Evolutionary conservation across 495 filamentous ascomycete genomes (phyloP), one percentile per base, ranked within the genome.

Genomic region (Penicillium malachiteum): DNA sequence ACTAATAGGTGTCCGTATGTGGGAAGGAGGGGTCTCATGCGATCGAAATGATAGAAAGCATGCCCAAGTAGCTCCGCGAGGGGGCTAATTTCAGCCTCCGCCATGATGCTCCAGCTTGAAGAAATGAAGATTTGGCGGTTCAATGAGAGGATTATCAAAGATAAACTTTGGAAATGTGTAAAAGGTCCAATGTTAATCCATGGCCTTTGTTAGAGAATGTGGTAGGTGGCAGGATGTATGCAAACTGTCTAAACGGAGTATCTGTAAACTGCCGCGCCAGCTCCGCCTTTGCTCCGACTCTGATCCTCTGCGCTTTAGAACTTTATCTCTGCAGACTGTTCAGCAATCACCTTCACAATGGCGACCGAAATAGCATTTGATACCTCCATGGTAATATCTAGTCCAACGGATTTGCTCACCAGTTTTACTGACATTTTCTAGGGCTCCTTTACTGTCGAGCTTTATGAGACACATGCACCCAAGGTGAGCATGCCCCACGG

Each of bases 361-460:
- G 78, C 90, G 30, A 89, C 84, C 21, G 84, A 89, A 56, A 81
- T 96, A 48, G 76, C 78, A 21, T 82, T 96, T 12, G 87, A 94
- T 50, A 96, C 91, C 34, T 86, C 84, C 26, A 91, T 96, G 87
- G 90, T 90, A 73, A 59, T 13, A 44, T 26, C n/a, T 14, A 9
- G 2, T 1, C 37, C 4, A 34, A 7, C 44, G 40, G 38, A 8
- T 9, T 5, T 42, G 17, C 35, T 13, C 32, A 13, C 10, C 34
- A 49, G 46, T 32, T 49, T 26, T 7, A 46, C 64, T 71, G 56
- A 75, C 56, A 14, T 14, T 26, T 38, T 8, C 0, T 56, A 89
- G 92, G 92, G 94, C 66, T 83, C 75, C 2, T 91, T 98, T 70
- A 81, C 81, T 38, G 70, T 97, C 26, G 94, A 98, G 75, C 91